These are phyloP conservation scores for Magnolia kwangsiensis DNA, from an alignment of 164 flowering plant species.

Conservation along the genomic window DNA sequence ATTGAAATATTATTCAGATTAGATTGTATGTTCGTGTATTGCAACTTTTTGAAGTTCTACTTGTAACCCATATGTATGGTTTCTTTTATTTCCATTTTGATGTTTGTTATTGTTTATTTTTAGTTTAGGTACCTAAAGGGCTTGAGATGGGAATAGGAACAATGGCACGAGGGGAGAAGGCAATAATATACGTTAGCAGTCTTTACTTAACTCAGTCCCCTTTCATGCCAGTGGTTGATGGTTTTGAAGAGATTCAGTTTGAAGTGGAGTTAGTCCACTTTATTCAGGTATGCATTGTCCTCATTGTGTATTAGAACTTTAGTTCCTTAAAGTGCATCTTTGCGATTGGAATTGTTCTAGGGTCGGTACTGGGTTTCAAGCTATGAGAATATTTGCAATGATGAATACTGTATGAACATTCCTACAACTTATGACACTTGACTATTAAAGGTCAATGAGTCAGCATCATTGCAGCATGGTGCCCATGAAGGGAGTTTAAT, in stretches of 20 bases:
- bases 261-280: slow-evolving; percentile 93
- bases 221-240: slow-evolving; percentile 46
- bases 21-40: neutral
- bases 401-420: too few species aligned
- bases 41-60: neutral
- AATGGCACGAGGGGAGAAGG: slow-evolving; percentile 84
- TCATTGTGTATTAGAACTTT: neutral
- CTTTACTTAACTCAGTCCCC: slow-evolving; percentile 66
- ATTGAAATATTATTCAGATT: neutral
- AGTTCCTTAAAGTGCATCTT: neutral
- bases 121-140: slow-evolving; percentile 84
- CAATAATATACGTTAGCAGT: slow-evolving; percentile 64
- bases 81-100: slow-evolving; percentile 1
- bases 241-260: slow-evolving; percentile 73
- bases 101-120: slow-evolving; percentile 15
- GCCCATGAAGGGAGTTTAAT: neutral
- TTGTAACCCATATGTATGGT: neutral
- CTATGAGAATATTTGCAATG: neutral
- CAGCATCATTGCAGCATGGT: neutral
- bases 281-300: slow-evolving; percentile 57
- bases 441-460: neutral
- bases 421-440: neutral
- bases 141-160: slow-evolving; percentile 97
- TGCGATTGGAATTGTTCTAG: neutral
- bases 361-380: neutral